Percentiles rank a stretch among this genome's conserved stretches.
Evolutionary conservation across 2,329 filamentous ascomycete genomes (phyloP).

Genomic region (Diplodia mutila): DNA sequence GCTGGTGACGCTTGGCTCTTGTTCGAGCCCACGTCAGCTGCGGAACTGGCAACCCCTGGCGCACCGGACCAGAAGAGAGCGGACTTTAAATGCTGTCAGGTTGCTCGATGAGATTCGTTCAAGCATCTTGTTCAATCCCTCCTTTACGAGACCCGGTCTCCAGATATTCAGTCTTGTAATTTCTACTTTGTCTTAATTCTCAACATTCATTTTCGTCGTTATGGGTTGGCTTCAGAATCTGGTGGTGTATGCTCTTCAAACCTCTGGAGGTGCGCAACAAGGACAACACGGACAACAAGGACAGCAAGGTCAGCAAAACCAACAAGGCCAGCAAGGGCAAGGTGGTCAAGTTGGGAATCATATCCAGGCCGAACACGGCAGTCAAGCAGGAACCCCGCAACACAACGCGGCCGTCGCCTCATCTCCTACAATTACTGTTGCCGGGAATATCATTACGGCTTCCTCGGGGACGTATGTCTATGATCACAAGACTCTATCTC

Average conservation of each 20-base stretch:
- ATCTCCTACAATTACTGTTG: background rate
- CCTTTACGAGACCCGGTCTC: background rate
- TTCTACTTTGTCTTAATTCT: background rate
- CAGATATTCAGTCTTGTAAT: background rate
- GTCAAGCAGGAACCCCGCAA: background rate
- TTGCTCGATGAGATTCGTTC: background rate
- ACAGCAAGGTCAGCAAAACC: too few relatives aligned
- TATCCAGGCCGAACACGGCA: background rate
- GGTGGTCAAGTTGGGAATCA: background rate
- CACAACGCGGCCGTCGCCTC: background rate
- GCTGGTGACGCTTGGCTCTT: background rate
- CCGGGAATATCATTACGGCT: background rate
- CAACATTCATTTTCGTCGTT: background rate
- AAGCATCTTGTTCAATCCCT: background rate
- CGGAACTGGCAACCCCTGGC: background rate
- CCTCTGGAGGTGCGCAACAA: background rate
- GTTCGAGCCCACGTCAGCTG: background rate
- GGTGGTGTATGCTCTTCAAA: background rate
- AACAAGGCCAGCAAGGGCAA: background rate
- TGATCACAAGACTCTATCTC: background rate
- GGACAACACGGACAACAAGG: background rate
- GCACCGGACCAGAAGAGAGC: background rate
- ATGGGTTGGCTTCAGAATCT: constrained; percentile 1
- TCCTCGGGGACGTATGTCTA: background rate
- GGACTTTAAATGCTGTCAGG: constrained; percentile 6